phyloP scores from a whole-genome alignment of 2,329 filamentous ascomycete species.

The Didymella pomorum region DNA sequence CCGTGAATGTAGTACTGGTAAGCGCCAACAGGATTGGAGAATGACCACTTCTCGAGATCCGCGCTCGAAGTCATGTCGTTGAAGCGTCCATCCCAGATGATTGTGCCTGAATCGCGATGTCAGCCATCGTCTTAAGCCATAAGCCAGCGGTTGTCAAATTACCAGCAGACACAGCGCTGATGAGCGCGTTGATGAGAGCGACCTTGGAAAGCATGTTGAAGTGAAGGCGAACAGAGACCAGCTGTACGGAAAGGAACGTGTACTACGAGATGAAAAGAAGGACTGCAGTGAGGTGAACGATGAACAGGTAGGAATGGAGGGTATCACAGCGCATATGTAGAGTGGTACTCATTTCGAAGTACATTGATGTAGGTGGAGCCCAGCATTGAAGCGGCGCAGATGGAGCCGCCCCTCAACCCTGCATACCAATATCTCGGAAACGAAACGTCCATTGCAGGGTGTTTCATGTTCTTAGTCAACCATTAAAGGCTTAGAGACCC shows the following conservation, averaged over 20 bases:
- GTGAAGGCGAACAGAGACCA: constrained; percentile 33
- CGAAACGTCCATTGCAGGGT: constrained; percentile 28
- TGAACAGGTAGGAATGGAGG: neutral
- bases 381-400: constrained; percentile 19
- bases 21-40: constrained; percentile 70
- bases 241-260: constrained; percentile 28
- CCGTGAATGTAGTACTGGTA: constrained; percentile 85
- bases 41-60: constrained; percentile 70
- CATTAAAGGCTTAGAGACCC: constrained; percentile 28
- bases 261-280: constrained; percentile 31
- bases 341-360: constrained; percentile 13
- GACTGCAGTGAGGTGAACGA: constrained; percentile 29
- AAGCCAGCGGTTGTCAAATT: neutral
- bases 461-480: constrained; percentile 17
- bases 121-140: neutral
- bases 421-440: constrained; percentile 29
- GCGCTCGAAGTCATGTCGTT: constrained; percentile 64
- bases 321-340: constrained; percentile 21
- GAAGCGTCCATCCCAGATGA: constrained; percentile 72
- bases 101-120: constrained; percentile 48
- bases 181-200: constrained; percentile 43
- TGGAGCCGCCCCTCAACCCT: constrained; percentile 24
- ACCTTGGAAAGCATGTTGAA: constrained; percentile 44
- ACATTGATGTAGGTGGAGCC: constrained; percentile 20
- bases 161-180: constrained; percentile 46